Base-by-base conservation (phyloP, 116 monocot species). In the Iris pallida region DNA sequence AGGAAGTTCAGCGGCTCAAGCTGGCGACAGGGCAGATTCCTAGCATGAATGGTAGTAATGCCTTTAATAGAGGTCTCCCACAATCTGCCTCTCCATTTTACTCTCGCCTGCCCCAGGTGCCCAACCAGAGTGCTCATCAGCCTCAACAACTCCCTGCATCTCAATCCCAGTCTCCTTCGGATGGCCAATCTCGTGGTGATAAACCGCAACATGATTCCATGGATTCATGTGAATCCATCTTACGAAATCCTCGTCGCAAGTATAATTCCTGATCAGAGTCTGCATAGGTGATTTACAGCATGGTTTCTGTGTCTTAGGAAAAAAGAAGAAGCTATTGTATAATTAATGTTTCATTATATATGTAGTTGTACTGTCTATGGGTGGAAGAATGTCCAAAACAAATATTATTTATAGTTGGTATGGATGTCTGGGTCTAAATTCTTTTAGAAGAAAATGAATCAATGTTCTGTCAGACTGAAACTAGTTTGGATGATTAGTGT, bases 1-100 rank as follows among this genome's bases (percentile, higher is more conserved):
- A 90, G 40, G 94, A 95, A 68, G 81, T 95, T 30, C 94, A 85
- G 46, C 82, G 94, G 47, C 90, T 95, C 1, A 95, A 88, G 72
- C 68, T 88, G 61, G 85, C 85, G 54, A 81, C 88, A 6, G 90
- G 80, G 4, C 85, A 95, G 61, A 64, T 78, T 59, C 75, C 83
- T n/a, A 81, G 20, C 52, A 51, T 68, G 8, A 76, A 76, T 42
- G 81, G 73, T 6, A 66, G 57, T 14, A 56, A 71, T 45, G 53
- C 66, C 8, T 75, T 66, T 53, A 66, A 40, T 15, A 43, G 69
- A 56, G 63, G 58, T 7, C 68, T 55, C 47, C 78, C 68, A 48
- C 70, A 69, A 49, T 53, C 59, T 16, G 44, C 57, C 12, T 12
- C 59, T 2, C 47, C 53, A 30, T 69, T 63, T 63, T 68, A 43